Percentiles rank a stretch among this genome's conserved stretches.
Evolutionary conservation across 306 rosid genomes (phyloP).

Genomic region (Cicer cuneatum): DNA sequence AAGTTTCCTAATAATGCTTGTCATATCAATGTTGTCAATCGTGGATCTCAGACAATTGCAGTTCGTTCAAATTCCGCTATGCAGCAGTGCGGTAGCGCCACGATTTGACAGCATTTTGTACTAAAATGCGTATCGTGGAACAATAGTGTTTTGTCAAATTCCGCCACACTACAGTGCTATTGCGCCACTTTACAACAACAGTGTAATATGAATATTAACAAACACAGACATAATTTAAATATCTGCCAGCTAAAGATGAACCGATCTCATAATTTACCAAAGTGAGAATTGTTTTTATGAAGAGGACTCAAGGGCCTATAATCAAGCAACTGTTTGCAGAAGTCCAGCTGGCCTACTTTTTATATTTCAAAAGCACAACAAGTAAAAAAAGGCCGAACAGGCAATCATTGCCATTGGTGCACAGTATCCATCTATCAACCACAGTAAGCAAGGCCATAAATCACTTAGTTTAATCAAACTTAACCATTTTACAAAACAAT

Average conservation of each 20-base stretch:
- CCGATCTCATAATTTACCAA: not conserved
- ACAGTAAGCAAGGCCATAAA: slow-evolving; percentile 1
- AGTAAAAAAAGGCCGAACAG: not conserved
- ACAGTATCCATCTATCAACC: not conserved
- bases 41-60: no score
- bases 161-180: no score
- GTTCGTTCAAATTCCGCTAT: no score
- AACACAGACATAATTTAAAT: not conserved
- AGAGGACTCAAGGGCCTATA: not conserved
- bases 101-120: no score
- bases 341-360: not conserved
- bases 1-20: not conserved
- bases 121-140: no score
- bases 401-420: slow-evolving; percentile 6
- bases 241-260: not conserved
- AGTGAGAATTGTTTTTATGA: not conserved
- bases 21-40: not conserved
- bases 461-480: slow-evolving; percentile 7
- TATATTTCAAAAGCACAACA: not conserved
- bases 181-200: no score
- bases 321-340: not conserved
- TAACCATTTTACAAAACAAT: not conserved
- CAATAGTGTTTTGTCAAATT: no score
- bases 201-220: no score
- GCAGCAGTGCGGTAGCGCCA: no score